Evolutionary conservation across 2,329 filamentous ascomycete genomes (phyloP).

Genomic region (Hypoxylon sp.): DNA sequence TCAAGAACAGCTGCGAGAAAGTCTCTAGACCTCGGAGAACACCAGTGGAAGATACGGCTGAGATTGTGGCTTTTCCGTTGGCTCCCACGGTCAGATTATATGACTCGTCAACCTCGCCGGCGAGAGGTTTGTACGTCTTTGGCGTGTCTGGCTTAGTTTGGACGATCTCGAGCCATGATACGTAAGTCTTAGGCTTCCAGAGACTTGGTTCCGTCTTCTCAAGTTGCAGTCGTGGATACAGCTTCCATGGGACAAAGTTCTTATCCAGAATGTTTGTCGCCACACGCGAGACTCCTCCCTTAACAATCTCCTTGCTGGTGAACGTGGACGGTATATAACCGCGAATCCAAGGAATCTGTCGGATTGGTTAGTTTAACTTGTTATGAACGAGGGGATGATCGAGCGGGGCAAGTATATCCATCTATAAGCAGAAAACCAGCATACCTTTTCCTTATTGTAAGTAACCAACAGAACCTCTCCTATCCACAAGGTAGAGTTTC

Average conservation of each 20-base stretch:
- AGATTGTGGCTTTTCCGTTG: constrained; percentile 72
- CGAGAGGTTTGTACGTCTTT: constrained; percentile 70
- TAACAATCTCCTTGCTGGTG: constrained; percentile 67
- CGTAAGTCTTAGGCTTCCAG: constrained; percentile 58
- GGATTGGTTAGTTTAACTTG: constrained; percentile 51
- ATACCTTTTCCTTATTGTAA: constrained; percentile 71
- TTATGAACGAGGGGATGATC: constrained; percentile 32
- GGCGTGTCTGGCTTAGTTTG: constrained; percentile 68
- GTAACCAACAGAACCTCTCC: constrained; percentile 65
- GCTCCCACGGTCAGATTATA: constrained; percentile 75
- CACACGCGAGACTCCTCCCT: constrained; percentile 70
- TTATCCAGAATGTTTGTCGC: constrained; percentile 74
- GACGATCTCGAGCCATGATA: constrained; percentile 72
- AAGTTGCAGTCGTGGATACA: constrained; percentile 70
- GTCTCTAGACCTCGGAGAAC: constrained; percentile 80
- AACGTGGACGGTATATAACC: constrained; percentile 60
- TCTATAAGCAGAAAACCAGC: constrained; percentile 56
- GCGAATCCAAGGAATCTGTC: constrained; percentile 64
- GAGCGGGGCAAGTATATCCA: constrained; percentile 34
- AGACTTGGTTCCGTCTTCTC: constrained; percentile 73
- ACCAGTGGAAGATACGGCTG: constrained; percentile 75
- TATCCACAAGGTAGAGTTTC: constrained; percentile 67
- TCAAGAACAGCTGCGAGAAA: constrained; percentile 84
- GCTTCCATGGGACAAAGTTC: constrained; percentile 83
- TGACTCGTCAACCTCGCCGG: constrained; percentile 78